Evolutionary conservation across 768 basidiomycete species (phyloP), one percentile per base, ranked within the genome.

Genomic region (Leccinum incarnatum): DNA sequence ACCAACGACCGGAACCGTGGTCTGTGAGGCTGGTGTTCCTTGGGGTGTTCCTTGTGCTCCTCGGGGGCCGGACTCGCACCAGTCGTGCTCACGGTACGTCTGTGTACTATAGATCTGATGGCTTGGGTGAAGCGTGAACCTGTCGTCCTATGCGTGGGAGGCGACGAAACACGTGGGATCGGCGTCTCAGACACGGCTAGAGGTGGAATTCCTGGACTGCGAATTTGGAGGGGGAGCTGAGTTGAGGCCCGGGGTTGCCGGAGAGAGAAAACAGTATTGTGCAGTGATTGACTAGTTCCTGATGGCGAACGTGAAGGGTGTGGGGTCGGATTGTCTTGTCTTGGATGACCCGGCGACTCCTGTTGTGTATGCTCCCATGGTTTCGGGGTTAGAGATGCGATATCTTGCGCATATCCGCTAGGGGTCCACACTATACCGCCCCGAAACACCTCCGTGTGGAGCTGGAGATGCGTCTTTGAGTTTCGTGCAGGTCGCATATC

Each of bases 401-500:
- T 30, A 25, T 69, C 68, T 40, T 64, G 61, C 11, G 25, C 36
- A 45, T 62, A 60, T 46, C 72, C 73, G 32, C 69, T 73, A 6
- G 74, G 72, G 12, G 73, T 69, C 60, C 64, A 64, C 11, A 69
- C 66, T n/a, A 64, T 37, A 9, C 65, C 69, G 19, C 66, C 59
- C 25, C 64, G 65, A 37, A 76, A 78, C 5, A 78, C 70, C 27
- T 67, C 64, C 2, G 34, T 29, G 51, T 77, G 76, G 14, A 78
- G 70, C 15, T 75, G 68, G n/a, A 54, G 37, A 50, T 78, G 78
- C n/a, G 69, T 72, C 58, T 70, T 78, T 62, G 73, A 27, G 3
- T 23, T 45, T 37, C 48, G 58, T 21, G 36, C 58, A 1, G 30
- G 62, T 37, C 17, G 55, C 32, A 61, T 67, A 36, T 46, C 62